phyloP scores from a whole-genome alignment of 2,329 filamentous ascomycete species.

The Aureobasidium sp. region DNA sequence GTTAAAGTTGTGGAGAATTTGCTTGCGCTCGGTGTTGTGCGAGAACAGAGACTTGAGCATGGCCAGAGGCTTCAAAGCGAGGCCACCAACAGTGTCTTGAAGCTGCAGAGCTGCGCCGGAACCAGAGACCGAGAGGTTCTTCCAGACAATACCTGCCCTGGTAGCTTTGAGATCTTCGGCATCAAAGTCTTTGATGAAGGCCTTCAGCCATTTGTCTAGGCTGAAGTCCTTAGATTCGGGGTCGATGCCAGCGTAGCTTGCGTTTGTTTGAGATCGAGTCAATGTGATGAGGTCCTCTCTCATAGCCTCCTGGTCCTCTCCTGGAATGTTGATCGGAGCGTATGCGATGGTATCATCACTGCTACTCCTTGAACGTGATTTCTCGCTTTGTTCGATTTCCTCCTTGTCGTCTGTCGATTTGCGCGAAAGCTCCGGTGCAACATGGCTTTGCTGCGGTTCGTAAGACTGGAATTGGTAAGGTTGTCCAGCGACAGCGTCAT shows the following conservation, averaged over 20 bases:
- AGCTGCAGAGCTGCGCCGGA: conserved; percentile 61
- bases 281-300: background rate
- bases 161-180: conserved; percentile 49
- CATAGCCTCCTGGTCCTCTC: background rate
- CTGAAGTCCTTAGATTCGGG: conserved; percentile 47
- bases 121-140: conserved; percentile 59
- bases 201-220: conserved; percentile 46
- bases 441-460: background rate
- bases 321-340: conserved; percentile 1
- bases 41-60: conserved; percentile 32
- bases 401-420: background rate
- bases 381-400: background rate
- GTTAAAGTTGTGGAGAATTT: conserved; percentile 50
- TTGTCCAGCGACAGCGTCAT: background rate
- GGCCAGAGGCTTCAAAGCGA: conserved; percentile 47
- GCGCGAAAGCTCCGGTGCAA: background rate
- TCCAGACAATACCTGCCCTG: conserved; percentile 56
- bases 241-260: conserved; percentile 43
- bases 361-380: background rate
- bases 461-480: background rate
- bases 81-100: conserved; percentile 58
- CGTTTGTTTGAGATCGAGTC: background rate
- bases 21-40: conserved; percentile 31
- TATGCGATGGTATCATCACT: background rate
- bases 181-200: conserved; percentile 45